Percentiles rank a stretch among this genome's conserved stretches.
phyloP scores from a whole-genome alignment of 2,329 filamentous ascomycete genomes.

The Fusarium siculi region DNA sequence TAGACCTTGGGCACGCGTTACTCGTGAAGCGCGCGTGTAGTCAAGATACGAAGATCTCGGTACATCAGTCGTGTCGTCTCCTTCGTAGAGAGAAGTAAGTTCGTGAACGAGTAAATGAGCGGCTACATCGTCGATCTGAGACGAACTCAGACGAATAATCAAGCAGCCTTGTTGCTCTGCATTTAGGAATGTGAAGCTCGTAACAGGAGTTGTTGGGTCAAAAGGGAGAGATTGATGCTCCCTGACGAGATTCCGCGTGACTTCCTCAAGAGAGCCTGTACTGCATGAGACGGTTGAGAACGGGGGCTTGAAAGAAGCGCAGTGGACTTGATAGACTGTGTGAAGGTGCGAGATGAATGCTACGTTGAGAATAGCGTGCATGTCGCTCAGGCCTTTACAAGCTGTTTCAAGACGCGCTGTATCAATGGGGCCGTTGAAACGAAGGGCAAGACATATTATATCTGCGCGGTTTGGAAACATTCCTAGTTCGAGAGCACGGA shows the following conservation, averaged over 20 bases:
- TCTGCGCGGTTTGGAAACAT: constrained; percentile 57
- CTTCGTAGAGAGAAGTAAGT: constrained; percentile 58
- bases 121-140: constrained; percentile 61
- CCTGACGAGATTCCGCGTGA: constrained; percentile 55
- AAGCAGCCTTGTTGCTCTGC: constrained; percentile 59
- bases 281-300: constrained; percentile 58
- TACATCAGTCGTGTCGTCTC: constrained; percentile 42
- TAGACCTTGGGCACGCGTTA: constrained; percentile 51
- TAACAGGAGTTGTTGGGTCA: constrained; percentile 57
- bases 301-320: constrained; percentile 55
- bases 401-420: constrained; percentile 57
- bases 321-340: constrained; percentile 60
- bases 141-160: constrained; percentile 59
- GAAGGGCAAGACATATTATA: constrained; percentile 60
- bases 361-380: constrained; percentile 65
- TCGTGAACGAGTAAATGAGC: constrained; percentile 60
- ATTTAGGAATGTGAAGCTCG: constrained; percentile 63
- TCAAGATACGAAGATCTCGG: constrained; percentile 59
- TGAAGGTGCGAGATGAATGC: constrained; percentile 61
- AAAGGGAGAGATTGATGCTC: constrained; percentile 55
- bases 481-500: constrained; percentile 59
- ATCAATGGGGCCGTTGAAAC: constrained; percentile 57
- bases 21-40: constrained; percentile 55
- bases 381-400: constrained; percentile 55
- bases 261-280: constrained; percentile 51